These are phyloP conservation scores for Globisporangium abappressorium DNA, from an alignment of 352 stramenopile species.

Conservation along the genomic window DNA sequence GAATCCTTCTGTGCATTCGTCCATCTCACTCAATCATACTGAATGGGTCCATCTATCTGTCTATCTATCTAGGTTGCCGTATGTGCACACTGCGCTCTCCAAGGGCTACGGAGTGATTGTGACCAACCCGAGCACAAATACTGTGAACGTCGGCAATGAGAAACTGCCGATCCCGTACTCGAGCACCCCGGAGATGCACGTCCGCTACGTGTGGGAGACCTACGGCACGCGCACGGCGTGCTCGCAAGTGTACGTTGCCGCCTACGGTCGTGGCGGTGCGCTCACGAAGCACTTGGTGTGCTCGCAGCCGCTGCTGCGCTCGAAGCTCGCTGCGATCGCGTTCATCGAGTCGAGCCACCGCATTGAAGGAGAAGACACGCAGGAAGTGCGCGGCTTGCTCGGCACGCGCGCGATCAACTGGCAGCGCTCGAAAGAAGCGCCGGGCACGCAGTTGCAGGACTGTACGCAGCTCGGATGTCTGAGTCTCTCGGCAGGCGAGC, in stretches of 20 bases:
- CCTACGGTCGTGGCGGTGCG: constrained; percentile 67
- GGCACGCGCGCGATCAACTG: constrained; percentile 79
- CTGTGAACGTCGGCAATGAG: constrained; percentile 58
- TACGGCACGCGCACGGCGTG: constrained; percentile 67
- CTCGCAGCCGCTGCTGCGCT: constrained; percentile 57
- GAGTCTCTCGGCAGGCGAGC: constrained; percentile 74
- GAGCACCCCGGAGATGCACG: constrained; percentile 73
- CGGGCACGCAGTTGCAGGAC: constrained; percentile 66
- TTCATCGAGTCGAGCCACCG: constrained; percentile 85
- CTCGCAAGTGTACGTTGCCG: constrained; percentile 77
- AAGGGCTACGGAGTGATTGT: constrained; percentile 83
- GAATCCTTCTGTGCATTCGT: background rate
- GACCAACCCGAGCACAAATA: constrained; percentile 79
- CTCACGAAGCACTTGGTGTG: constrained; percentile 76
- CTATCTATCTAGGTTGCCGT: constrained; percentile 41
- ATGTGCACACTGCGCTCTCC: constrained; percentile 72
- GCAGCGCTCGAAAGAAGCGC: constrained; percentile 69
- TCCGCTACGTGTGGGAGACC: constrained; percentile 81
- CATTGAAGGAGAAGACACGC: constrained; percentile 57
- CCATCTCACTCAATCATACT: background rate
- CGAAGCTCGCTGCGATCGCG: constrained; percentile 66
- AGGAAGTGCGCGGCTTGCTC: constrained; percentile 62
- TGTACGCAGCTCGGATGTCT: constrained; percentile 70
- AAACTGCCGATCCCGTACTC: constrained; percentile 79
- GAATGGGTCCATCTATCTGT: background rate